Base-by-base conservation (phyloP, 441 rosid genomes). In the Bruguiera hainesii region DNA sequence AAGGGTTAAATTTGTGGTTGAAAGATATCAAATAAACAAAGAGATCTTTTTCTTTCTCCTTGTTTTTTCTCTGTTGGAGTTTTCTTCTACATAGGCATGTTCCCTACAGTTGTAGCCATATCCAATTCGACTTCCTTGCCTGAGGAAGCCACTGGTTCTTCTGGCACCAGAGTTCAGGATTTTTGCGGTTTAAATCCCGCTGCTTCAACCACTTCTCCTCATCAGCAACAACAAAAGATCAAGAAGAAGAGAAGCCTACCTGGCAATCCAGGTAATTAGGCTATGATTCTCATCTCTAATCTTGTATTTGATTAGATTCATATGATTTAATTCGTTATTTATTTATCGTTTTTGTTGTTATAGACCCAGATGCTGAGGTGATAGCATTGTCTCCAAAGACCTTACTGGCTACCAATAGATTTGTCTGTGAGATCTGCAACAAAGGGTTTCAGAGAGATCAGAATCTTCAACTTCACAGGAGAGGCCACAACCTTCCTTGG, bases 401-500 rank as follows among this genome's bases (percentile, higher is more conserved):
- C 25, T 81, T 91, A 55, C 55, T 91, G 66, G 88, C 97, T 16
- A 91, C 93, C 25, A 89, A 91, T 81, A 83, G 97, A 80, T 91
- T 87, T 63, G 82, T 91, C 31, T 91, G 97, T 80, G 97, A 91
- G 89, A 79, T 87, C 78, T 91, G 97, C 75, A 91, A 86, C 81
- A 91, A 87, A 76, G 93, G 97, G 69, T 91, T 91, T 63, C 96
- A 85, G 60, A 83, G 97, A 70, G 97, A 91, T 74, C 97, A 91
- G 81, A 91, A 89, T 74, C 82, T 89, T 66, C 96, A 91, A 73
- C 97, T 91, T 66, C 97, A 91, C 73, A 82, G 94, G 78, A 83
- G 97, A 81, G 97, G 97, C 2, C 97, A 91, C 66, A 91, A 91
- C 73, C 88, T 91, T 55, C 97, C 97, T 52, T 91, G 97, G 97